Base-by-base conservation (phyloP, 2,329 filamentous ascomycete species). In the Arthrocladium fulminans region DNA sequence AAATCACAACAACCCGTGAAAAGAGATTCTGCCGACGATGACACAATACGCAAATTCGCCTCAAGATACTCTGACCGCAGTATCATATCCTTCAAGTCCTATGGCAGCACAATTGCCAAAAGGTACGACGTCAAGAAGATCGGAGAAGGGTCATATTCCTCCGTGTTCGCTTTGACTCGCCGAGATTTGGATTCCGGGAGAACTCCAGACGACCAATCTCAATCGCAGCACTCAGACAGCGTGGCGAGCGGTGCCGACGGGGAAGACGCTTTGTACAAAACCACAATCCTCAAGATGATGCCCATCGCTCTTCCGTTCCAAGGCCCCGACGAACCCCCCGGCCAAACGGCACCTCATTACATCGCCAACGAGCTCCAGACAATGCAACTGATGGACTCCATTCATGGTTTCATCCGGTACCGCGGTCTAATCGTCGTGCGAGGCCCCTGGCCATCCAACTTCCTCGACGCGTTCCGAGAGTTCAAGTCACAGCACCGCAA, bases 131-230 rank as follows among this genome's bases (percentile, higher is more conserved):
- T 83, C 34, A 67, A 69, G 7, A 84, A 84, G 56, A 74, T 84
- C 29, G 79, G 79, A 7, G 80, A 84, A 61, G 80, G 80, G 1
- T 81, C 79, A 1, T 84, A 80, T 58, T 78, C 77, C 47, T 79
- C 83, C 58, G 80, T 84, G 2, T 83, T 81, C 60, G 76, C 79
- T 10, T 64, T 82, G 9, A 47, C 34, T 17, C 23, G 13, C 15
- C 35, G 27, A 45, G 4, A 7, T 8, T 8, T 8, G 17, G 17
- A 7, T 40, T 7, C 6, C 9, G 7, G 15, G 6, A 40, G 5
- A 3, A 19, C 37, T 6, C 37, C 9, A 6, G 12, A 15, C 37
- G 23, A 6, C 7, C 17, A 19, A n/a, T 40, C 32, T n/a, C 32
- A 35, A 35, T 35, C n/a, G n/a, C n/a, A n/a, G n/a, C n/a, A 15